Conservation (phyloP, 1,139 yeast species). For the Kurtzmaniella quercitrusa region DNA sequence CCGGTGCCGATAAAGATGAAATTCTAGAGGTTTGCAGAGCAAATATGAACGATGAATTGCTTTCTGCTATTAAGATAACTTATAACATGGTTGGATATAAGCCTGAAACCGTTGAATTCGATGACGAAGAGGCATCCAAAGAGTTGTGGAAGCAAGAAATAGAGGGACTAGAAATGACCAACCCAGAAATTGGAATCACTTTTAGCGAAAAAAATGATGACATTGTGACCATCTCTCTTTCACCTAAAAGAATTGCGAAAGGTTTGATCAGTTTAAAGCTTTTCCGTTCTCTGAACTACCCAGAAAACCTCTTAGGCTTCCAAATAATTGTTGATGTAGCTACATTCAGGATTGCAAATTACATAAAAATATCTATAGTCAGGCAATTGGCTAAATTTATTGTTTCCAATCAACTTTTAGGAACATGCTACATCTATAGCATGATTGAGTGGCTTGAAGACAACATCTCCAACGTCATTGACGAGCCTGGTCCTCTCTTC, state of each 20-base stretch:
- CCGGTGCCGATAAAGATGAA: slow-evolving; percentile 70
- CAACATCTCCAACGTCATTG: slow-evolving; percentile 51
- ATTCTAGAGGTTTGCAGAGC: slow-evolving; percentile 46
- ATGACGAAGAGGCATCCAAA: slow-evolving; percentile 16
- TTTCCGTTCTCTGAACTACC: slow-evolving; percentile 52
- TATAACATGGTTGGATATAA: slow-evolving; percentile 27
- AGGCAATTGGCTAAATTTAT: slow-evolving; percentile 43
- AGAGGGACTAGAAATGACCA: slow-evolving; percentile 61
- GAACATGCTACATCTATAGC: slow-evolving; percentile 64
- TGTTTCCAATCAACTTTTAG: slow-evolving; percentile 41
- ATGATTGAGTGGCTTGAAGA: slow-evolving; percentile 75
- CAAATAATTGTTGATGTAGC: slow-evolving; percentile 47
- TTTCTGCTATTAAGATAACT: slow-evolving; percentile 51
- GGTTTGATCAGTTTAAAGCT: slow-evolving; percentile 45
- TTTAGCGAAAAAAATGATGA: slow-evolving; percentile 18
- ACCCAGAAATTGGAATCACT: slow-evolving; percentile 29
- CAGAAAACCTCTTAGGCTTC: slow-evolving; percentile 59
- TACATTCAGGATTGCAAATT: slow-evolving; percentile 59
- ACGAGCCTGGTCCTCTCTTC: slow-evolving; percentile 70
- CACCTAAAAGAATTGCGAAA: slow-evolving; percentile 25
- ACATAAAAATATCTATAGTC: slow-evolving; percentile 64
- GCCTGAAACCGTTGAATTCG: slow-evolving; percentile 10
- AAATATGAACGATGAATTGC: slow-evolving; percentile 41
- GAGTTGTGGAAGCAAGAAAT: slow-evolving; percentile 73
- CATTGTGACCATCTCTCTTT: slow-evolving; percentile 27